phyloP scores from a whole-genome alignment of 2,329 filamentous ascomycete species.

The Diaporthe sp. region DNA sequence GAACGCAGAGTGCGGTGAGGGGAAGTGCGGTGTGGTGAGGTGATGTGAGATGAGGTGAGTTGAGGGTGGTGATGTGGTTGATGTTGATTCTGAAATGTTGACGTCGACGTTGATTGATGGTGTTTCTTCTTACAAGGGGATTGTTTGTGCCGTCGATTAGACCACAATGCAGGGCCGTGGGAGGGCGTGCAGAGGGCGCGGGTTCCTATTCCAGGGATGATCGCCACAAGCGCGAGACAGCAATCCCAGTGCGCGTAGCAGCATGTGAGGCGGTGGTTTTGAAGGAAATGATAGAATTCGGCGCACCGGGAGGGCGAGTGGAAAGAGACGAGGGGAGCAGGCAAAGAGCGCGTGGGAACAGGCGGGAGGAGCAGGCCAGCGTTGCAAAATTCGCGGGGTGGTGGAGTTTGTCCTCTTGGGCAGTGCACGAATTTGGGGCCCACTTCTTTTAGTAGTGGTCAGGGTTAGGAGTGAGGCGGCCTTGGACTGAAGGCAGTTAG shows the following conservation, averaged over 20 bases:
- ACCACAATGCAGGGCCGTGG: not conserved
- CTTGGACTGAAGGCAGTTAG: not conserved
- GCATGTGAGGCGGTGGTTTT: conserved; percentile 27
- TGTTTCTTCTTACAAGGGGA: conserved; percentile 25
- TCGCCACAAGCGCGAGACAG: conserved; percentile 14
- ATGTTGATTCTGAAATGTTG: not conserved
- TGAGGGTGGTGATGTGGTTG: not conserved
- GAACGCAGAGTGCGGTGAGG: not conserved
- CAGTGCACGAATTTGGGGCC: conserved; percentile 37
- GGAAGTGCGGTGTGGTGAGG: not conserved
- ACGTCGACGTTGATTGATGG: no score
- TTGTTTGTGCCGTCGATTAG: not conserved
- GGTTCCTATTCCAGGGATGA: conserved; percentile 2
- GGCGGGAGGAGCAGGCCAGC: not conserved
- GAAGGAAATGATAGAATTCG: conserved; percentile 27
- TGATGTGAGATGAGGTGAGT: not conserved
- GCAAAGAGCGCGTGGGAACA: not conserved
- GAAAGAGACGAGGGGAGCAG: conserved; percentile 22
- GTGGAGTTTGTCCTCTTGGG: conserved; percentile 35
- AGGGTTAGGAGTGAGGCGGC: conserved; percentile 11
- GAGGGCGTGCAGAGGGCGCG: conserved; percentile 15
- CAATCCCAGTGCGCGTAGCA: conserved; percentile 38
- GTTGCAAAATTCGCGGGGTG: conserved; percentile 37
- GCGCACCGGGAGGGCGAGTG: conserved; percentile 33
- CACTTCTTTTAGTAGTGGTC: not conserved